Evolutionary conservation across 306 rosid genomes (phyloP).

Genomic region (Ceratonia siliqua): DNA sequence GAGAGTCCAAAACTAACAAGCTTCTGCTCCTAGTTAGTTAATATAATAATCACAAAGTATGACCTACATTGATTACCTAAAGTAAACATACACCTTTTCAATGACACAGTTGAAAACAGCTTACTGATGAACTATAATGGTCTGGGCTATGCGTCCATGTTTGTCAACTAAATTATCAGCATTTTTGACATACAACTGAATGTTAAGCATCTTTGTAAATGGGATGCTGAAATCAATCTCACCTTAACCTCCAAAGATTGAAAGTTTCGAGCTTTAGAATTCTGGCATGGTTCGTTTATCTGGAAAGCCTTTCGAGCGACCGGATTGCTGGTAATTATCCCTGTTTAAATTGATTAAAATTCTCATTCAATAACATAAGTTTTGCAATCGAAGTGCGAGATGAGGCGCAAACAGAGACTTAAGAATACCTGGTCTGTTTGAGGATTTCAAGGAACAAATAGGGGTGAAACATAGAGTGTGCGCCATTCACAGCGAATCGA

Average conservation of each 20-base stretch:
- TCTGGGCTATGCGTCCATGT: not conserved
- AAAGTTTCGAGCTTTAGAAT: slow-evolving; percentile 57
- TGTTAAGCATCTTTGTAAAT: slow-evolving; percentile 1
- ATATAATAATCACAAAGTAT: not conserved
- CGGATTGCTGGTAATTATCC: slow-evolving; percentile 46
- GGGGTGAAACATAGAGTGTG: slow-evolving; percentile 51
- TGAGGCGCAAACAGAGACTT: not conserved
- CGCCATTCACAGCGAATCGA: slow-evolving; percentile 52
- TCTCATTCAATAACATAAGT: slow-evolving; percentile 17
- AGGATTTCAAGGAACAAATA: slow-evolving; percentile 59
- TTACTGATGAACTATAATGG: not conserved
- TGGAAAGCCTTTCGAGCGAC: slow-evolving; percentile 53
- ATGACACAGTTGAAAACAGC: not conserved
- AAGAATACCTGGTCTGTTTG: slow-evolving; percentile 68
- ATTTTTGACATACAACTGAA: not conserved
- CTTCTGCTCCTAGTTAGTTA: not conserved
- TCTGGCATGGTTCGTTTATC: slow-evolving; percentile 52
- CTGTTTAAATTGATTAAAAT: slow-evolving; percentile 37
- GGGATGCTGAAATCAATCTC: slow-evolving; percentile 28
- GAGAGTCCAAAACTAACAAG: not conserved
- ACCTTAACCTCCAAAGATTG: slow-evolving; percentile 81
- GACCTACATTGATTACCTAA: not conserved
- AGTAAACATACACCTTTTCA: not conserved
- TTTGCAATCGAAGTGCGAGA: not conserved
- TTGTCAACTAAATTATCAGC: not conserved